A percentile compares a stretch with the other conserved stretches of the same genome.
Evolutionary conservation across 2,329 filamentous ascomycete species (phyloP).

Genomic region (Alternaria infectoria): DNA sequence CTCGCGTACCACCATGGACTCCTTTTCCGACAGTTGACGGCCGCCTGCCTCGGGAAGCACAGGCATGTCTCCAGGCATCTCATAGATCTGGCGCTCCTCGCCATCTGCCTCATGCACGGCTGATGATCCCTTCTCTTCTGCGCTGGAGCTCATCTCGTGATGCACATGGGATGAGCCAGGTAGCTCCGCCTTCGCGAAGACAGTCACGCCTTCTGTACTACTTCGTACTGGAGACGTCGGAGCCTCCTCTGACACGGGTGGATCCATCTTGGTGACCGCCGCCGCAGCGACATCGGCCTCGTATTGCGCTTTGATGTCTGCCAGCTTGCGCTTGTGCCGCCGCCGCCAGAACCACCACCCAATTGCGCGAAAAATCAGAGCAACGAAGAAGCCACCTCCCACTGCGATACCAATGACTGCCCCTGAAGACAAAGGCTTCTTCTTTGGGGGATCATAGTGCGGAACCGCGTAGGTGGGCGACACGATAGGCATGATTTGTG

Average conservation of each 20-base stretch:
- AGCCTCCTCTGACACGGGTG: conserved; percentile 28
- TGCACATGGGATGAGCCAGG: conserved; percentile 36
- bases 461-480: conserved; percentile 32
- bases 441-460: background rate
- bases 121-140: conserved; percentile 24
- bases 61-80: conserved; percentile 63
- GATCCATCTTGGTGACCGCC: conserved; percentile 27
- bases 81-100: conserved; percentile 51
- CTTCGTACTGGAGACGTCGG: conserved; percentile 31
- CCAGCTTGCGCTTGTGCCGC: conserved; percentile 28
- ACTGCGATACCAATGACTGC: conserved; percentile 55
- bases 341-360: conserved; percentile 46
- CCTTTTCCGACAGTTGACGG: conserved; percentile 56
- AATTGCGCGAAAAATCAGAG: conserved; percentile 39
- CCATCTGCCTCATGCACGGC: conserved; percentile 43
- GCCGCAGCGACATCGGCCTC: conserved; percentile 28
- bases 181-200: conserved; percentile 57
- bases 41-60: conserved; percentile 58
- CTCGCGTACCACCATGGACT: conserved; percentile 55
- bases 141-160: conserved; percentile 20
- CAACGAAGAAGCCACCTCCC: conserved; percentile 44
- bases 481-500: conserved; percentile 43
- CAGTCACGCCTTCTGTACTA: conserved; percentile 31
- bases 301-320: conserved; percentile 31
- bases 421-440: conserved; percentile 32